Evolutionary conservation across 2,329 filamentous ascomycete species (phyloP).

Genomic region (Geoglossum cookeanum): DNA sequence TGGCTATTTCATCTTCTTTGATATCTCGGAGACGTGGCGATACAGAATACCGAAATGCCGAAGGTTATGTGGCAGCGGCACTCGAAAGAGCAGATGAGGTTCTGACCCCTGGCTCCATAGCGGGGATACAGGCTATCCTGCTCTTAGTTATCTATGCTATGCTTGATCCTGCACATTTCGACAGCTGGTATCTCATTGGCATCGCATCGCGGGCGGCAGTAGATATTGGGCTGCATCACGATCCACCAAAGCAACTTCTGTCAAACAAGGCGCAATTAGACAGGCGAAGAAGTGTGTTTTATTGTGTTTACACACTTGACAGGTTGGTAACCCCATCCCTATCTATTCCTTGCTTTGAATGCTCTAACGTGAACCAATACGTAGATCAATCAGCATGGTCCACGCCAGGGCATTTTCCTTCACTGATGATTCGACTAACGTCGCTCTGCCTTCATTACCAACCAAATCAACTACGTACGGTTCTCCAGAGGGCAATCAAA

Average conservation of each 20-base stretch:
- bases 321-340: slow-evolving; percentile 33
- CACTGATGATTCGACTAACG: slow-evolving; percentile 70
- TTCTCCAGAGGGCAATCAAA: slow-evolving; percentile 25
- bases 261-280: slow-evolving; percentile 54
- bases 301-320: slow-evolving; percentile 79
- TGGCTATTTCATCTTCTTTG: slow-evolving; percentile 62
- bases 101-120: slow-evolving; percentile 64
- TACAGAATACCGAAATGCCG: slow-evolving; percentile 41
- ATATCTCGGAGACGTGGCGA: slow-evolving; percentile 49
- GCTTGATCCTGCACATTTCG: slow-evolving; percentile 77
- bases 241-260: slow-evolving; percentile 52
- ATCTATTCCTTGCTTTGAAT: not conserved
- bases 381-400: slow-evolving; percentile 69
- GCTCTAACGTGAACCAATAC: not conserved
- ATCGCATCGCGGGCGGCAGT: slow-evolving; percentile 75
- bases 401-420: slow-evolving; percentile 82
- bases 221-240: slow-evolving; percentile 84
- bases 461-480: slow-evolving; percentile 26
- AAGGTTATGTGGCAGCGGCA: slow-evolving; percentile 43
- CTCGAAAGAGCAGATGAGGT: slow-evolving; percentile 65
- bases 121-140: slow-evolving; percentile 72
- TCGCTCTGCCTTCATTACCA: slow-evolving; percentile 48
- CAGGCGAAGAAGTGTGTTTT: slow-evolving; percentile 65
- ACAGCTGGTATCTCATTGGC: slow-evolving; percentile 84
- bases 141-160: slow-evolving; percentile 79